Evolutionary conservation across 345 rosid species (phyloP).

Genomic region (Xanthoceras sorbifolium): DNA sequence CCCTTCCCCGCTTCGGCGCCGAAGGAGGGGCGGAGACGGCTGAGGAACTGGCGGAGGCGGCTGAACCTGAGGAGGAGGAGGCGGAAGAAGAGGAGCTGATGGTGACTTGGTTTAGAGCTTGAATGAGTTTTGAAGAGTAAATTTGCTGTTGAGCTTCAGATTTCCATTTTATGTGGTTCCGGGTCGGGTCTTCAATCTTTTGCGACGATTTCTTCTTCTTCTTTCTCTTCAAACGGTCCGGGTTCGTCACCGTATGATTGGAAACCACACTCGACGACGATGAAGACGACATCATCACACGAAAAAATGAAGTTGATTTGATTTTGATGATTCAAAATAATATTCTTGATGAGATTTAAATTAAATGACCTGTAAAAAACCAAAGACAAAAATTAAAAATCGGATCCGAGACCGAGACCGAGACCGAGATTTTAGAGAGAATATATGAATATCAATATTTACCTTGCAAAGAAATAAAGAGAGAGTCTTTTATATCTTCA

Average conservation of each 20-base stretch:
- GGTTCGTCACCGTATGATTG: constrained; percentile 34
- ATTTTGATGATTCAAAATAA: background rate
- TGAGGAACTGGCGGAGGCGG: background rate
- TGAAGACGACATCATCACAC: too few relatives aligned
- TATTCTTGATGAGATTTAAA: background rate
- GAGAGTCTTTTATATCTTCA: background rate
- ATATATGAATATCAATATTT: background rate
- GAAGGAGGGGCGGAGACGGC: constrained; percentile 33
- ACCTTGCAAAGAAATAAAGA: background rate
- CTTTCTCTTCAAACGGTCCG: constrained; percentile 59
- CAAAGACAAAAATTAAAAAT: background rate
- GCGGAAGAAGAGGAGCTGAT: constrained; percentile 14
- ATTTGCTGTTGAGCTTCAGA: constrained; percentile 78
- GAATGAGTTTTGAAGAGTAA: constrained; percentile 79
- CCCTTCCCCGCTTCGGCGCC: constrained; percentile 55
- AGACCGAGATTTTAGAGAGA: background rate
- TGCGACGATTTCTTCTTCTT: constrained; percentile 61
- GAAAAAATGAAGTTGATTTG: background rate
- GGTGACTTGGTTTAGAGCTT: constrained; percentile 62
- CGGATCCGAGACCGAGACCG: background rate
- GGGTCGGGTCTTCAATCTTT: constrained; percentile 27
- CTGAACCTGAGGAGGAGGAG: background rate
- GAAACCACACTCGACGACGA: constrained; percentile 39
- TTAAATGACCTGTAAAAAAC: background rate
- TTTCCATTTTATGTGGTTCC: constrained; percentile 59